phyloP scores from a whole-genome alignment of 2,329 filamentous ascomycete species.

The Fusarium domesticum region DNA sequence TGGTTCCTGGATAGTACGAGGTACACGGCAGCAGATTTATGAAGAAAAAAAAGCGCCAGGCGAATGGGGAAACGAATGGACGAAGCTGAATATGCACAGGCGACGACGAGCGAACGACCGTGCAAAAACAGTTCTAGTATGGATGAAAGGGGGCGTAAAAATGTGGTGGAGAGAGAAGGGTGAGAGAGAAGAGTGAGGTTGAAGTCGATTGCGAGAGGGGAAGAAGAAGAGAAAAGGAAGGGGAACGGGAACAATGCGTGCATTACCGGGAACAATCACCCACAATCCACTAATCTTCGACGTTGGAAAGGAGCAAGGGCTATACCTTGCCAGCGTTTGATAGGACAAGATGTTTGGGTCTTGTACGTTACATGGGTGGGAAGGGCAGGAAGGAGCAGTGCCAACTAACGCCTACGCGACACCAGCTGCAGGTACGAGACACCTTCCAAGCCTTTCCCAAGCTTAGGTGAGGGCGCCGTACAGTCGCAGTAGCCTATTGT shows the following conservation, averaged over 20 bases:
- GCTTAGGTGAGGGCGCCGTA: not conserved
- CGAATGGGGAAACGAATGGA: conserved; percentile 29
- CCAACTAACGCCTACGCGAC: not conserved
- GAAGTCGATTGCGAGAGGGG: conserved; percentile 18
- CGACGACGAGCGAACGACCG: conserved; percentile 19
- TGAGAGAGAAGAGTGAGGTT: conserved; percentile 6
- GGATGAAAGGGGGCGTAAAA: conserved; percentile 13
- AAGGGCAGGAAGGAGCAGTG: not conserved
- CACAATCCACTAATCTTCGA: not conserved
- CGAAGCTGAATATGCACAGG: conserved; percentile 25
- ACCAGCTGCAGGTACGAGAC: not conserved
- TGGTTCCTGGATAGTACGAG: not conserved
- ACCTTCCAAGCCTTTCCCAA: not conserved
- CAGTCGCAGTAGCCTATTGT: not conserved
- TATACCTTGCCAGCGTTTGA: not conserved
- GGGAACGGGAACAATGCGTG: conserved; percentile 10
- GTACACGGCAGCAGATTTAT: conserved; percentile 19
- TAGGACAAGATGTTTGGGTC: not conserved
- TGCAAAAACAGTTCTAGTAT: conserved; percentile 20
- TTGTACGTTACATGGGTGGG: not conserved
- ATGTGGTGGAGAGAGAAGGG: conserved; percentile 9
- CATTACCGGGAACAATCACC: conserved; percentile 5
- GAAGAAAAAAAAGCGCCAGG: conserved; percentile 24
- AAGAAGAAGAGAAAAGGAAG: conserved; percentile 13
- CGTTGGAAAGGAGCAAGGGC: not conserved